Conservation (phyloP, 2,329 filamentous ascomycete species). For the Pseudogymnoascus verrucosus region DNA sequence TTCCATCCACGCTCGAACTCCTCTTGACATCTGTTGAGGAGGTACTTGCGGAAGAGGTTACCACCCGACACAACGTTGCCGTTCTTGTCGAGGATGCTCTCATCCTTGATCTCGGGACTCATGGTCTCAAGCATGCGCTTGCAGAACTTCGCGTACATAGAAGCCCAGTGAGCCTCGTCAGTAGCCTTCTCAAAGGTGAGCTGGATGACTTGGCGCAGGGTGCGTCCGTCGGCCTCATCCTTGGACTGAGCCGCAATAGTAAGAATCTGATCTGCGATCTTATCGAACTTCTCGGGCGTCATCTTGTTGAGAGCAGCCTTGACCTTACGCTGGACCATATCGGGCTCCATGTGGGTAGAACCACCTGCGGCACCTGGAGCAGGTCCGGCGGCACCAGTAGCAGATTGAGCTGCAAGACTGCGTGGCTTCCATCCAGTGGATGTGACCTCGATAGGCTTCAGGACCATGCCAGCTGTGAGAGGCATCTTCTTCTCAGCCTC, state of each 20-base stretch:
- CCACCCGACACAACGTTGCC: conserved; percentile 86
- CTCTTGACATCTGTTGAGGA: conserved; percentile 96
- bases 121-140: conserved; percentile 94
- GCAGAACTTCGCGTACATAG: conserved; percentile 98
- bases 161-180: conserved; percentile 96
- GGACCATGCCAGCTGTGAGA: conserved; percentile 71
- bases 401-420: conserved; percentile 47
- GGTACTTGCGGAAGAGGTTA: conserved; percentile 93
- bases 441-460: conserved; percentile 70
- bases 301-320: conserved; percentile 99
- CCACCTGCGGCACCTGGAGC: conserved; percentile 38
- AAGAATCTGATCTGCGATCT: conserved; percentile 87
- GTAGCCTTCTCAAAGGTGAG: conserved; percentile 99
- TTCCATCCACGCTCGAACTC: conserved; percentile 99
- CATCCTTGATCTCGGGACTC: conserved; percentile 90
- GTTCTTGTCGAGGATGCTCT: conserved; percentile 85
- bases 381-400: conserved; percentile 32
- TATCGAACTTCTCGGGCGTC: conserved; percentile 98
- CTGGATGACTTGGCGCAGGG: conserved; percentile 94
- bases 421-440: conserved; percentile 83
- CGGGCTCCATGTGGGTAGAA: conserved; percentile 65
- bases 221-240: conserved; percentile 88
- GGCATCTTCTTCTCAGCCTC: conserved; percentile 83
- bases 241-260: conserved; percentile 90
- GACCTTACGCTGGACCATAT: conserved; percentile 96